Conservation (phyloP, 2,329 filamentous ascomycete species). For the Fusarium nelsonii region DNA sequence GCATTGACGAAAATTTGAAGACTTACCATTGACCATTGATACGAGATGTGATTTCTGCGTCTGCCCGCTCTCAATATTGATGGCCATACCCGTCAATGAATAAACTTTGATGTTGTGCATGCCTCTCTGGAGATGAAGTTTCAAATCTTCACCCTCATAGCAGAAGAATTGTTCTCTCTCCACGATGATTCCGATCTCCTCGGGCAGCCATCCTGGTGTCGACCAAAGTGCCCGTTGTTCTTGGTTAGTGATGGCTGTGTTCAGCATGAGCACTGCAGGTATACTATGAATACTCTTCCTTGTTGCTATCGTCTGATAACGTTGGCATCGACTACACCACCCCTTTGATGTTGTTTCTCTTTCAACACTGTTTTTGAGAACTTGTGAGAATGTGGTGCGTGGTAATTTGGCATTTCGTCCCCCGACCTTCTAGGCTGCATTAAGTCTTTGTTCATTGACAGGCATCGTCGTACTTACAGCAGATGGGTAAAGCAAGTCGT, state of each 20-base stretch:
- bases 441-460: conserved; percentile 10
- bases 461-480: conserved; percentile 45
- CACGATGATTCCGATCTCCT: conserved; percentile 92
- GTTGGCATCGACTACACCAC: conserved; percentile 91
- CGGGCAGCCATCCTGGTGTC: conserved; percentile 89
- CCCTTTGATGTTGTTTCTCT: conserved; percentile 88
- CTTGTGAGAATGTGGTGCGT: conserved; percentile 82
- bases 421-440: conserved; percentile 58
- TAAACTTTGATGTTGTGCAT: conserved; percentile 88
- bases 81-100: conserved; percentile 88
- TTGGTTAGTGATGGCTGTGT: conserved; percentile 78
- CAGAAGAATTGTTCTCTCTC: conserved; percentile 94
- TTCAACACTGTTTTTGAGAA: conserved; percentile 93
- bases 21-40: conserved; percentile 83
- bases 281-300: conserved; percentile 86
- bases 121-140: conserved; percentile 80
- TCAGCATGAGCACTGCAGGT: conserved; percentile 89
- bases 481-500: conserved; percentile 84
- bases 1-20: neutral
- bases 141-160: conserved; percentile 92
- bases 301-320: conserved; percentile 89
- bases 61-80: conserved; percentile 88
- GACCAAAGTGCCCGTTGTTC: conserved; percentile 88
- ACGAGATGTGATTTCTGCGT: conserved; percentile 92
- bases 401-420: conserved; percentile 63